Percentiles rank a stretch among this genome's conserved stretches.
Conservation (phyloP, 2,329 filamentous ascomycete species). For the Epicoccum nigrum region DNA sequence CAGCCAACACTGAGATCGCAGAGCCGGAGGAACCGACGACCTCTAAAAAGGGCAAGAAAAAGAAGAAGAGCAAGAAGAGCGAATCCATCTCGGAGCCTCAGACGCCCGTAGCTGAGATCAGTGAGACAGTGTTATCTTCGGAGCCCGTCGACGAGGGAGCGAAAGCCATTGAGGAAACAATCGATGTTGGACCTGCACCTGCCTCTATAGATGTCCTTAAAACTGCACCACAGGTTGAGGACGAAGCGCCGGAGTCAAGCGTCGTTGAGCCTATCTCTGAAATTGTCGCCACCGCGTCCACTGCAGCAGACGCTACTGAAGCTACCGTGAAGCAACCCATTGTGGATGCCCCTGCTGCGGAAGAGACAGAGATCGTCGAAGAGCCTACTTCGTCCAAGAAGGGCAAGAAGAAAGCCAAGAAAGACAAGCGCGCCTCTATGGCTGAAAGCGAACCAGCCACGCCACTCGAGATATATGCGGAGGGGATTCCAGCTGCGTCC, state of each 20-base stretch:
- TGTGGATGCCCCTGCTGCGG: background rate
- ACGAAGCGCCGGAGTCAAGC: background rate
- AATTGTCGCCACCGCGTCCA: background rate
- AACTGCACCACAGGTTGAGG: background rate
- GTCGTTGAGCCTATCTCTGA: background rate
- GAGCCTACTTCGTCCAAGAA: conserved; percentile 19
- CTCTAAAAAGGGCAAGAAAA: conserved; percentile 38
- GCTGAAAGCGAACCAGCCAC: background rate
- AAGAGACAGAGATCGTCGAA: background rate
- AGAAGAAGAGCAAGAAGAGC: conserved; percentile 36
- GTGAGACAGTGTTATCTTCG: conserved; percentile 1
- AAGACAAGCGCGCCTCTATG: background rate
- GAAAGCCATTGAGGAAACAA: background rate
- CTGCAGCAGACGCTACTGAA: background rate
- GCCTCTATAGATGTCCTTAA: background rate
- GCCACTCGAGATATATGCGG: background rate
- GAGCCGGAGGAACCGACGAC: background rate
- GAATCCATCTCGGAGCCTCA: conserved; percentile 27
- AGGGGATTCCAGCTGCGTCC: background rate
- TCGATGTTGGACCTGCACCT: background rate
- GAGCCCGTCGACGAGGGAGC: too few species aligned
- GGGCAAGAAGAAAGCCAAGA: conserved; percentile 9
- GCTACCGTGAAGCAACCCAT: background rate
- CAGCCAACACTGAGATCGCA: too few species aligned
- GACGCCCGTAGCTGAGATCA: conserved; percentile 15